Conservation (phyloP, 192 early-diverging fungal species). For the Funneliformis geosporum region DNA sequence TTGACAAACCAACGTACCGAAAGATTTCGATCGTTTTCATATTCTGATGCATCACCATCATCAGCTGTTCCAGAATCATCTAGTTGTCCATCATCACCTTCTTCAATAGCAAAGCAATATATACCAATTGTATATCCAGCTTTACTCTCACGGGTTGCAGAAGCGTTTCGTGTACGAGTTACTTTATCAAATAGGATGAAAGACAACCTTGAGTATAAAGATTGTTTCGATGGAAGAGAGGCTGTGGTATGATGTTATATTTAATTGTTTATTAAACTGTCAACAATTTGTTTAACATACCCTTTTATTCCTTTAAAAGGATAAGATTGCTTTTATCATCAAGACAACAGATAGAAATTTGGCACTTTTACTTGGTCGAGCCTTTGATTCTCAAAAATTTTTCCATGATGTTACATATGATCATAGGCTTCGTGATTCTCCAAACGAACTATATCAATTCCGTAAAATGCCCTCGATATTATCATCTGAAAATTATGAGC, state of each 20-base stretch:
- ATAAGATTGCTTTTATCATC: constrained; percentile 78
- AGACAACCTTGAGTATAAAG: constrained; percentile 80
- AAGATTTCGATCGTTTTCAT: constrained; percentile 33
- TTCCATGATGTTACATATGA: constrained; percentile 92
- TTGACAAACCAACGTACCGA: constrained; percentile 1
- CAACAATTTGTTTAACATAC: constrained; percentile 3
- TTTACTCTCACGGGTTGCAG: constrained; percentile 70
- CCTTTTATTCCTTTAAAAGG: constrained; percentile 44
- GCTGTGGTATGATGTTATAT: constrained; percentile 67
- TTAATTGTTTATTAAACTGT: constrained; percentile 4
- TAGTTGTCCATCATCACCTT: constrained; percentile 22
- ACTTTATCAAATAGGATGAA: constrained; percentile 65
- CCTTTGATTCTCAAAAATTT: constrained; percentile 86
- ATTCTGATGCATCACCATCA: constrained; percentile 33
- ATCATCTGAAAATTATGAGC: constrained; percentile 20
- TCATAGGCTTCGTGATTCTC: constrained; percentile 83
- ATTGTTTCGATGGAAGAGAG: constrained; percentile 84
- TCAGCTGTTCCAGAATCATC: constrained; percentile 10
- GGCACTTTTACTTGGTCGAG: constrained; percentile 83
- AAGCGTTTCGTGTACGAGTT: constrained; percentile 60
- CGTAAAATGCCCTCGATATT: constrained; percentile 43
- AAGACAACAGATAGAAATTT: constrained; percentile 84
- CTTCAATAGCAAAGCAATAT: constrained; percentile 6
- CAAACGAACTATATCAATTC: constrained; percentile 83
- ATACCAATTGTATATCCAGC: constrained; percentile 69